Evolutionary conservation across 495 filamentous ascomycete genomes (phyloP).

Genomic region (Apodospora peruviana): DNA sequence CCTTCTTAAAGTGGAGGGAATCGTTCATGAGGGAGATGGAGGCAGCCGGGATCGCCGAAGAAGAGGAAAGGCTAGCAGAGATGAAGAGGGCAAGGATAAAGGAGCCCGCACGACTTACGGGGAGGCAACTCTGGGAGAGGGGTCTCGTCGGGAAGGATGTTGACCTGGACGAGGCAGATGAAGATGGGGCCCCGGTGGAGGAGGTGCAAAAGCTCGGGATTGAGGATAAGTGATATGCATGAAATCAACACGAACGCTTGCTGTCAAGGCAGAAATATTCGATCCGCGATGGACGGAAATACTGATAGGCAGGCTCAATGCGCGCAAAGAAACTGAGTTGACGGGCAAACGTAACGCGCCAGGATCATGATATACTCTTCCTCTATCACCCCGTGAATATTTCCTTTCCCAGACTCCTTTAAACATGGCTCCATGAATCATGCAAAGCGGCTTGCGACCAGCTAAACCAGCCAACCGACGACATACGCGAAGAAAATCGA

Average conservation of each 20-base stretch:
- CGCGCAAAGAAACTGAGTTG: too few species aligned
- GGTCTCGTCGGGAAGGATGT: slow-evolving; percentile 67
- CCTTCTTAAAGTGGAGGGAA: slow-evolving; percentile 76
- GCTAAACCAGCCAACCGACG: too few species aligned
- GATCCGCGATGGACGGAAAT: too few species aligned
- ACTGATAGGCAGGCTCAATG: too few species aligned
- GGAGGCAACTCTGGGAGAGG: slow-evolving; percentile 78
- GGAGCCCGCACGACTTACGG: slow-evolving; percentile 62
- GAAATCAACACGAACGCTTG: too few species aligned
- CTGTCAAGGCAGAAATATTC: too few species aligned
- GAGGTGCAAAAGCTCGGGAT: slow-evolving; percentile 66
- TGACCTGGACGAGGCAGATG: slow-evolving; percentile 66
- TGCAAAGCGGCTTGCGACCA: too few species aligned
- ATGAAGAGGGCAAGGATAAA: slow-evolving; percentile 67
- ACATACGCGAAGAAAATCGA: neutral
- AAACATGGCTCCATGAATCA: slow-evolving; percentile 10
- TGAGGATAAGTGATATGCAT: slow-evolving; percentile 16
- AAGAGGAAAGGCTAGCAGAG: slow-evolving; percentile 68
- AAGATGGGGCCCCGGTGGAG: slow-evolving; percentile 44
- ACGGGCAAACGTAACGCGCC: too few species aligned
- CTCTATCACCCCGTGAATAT: slow-evolving; percentile 6
- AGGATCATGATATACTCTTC: neutral
- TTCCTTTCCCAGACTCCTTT: slow-evolving; percentile 17
- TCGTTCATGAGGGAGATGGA: slow-evolving; percentile 75
- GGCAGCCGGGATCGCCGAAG: slow-evolving; percentile 55